phyloP scores from a whole-genome alignment of 208 protist species.

The Tritrichomonas musculus region DNA sequence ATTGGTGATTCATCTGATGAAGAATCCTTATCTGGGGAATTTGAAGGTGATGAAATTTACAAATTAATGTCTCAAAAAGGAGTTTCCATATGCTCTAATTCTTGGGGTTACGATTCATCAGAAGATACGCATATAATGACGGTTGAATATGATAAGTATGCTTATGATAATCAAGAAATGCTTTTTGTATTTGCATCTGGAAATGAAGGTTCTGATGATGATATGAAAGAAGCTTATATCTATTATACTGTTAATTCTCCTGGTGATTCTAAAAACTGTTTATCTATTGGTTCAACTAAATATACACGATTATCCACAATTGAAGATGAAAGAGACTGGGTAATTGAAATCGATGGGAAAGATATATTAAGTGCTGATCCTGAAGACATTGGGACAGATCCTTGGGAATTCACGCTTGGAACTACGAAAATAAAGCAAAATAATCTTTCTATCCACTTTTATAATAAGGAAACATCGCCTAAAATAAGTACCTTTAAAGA shows the following conservation, averaged over 20 bases:
- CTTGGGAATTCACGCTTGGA: too few relatives aligned
- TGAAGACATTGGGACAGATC: too few relatives aligned
- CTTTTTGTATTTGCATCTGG: neutral
- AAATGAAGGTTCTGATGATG: neutral
- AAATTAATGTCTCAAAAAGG: too few relatives aligned
- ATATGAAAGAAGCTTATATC: too few relatives aligned
- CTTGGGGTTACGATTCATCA: neutral
- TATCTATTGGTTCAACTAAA: neutral
- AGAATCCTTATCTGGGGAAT: neutral
- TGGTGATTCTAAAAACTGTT: neutral
- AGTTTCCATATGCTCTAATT: neutral
- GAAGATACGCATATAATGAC: neutral
- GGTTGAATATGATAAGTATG: neutral
- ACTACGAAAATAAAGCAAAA: too few relatives aligned
- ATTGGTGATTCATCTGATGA: neutral
- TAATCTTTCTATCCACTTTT: too few relatives aligned
- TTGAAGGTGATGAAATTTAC: neutral
- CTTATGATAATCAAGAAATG: neutral
- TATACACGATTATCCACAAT: neutral
- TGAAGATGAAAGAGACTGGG: neutral
- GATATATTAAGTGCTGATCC: neutral
- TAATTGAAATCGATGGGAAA: neutral
- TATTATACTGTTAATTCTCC: neutral
- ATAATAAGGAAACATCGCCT: too few relatives aligned
- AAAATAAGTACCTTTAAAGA: too few relatives aligned